Percentiles rank a stretch among this genome's conserved stretches.
Evolutionary conservation across 177 flowering plant genomes (phyloP).

Genomic region (Vitis hybrid): DNA sequence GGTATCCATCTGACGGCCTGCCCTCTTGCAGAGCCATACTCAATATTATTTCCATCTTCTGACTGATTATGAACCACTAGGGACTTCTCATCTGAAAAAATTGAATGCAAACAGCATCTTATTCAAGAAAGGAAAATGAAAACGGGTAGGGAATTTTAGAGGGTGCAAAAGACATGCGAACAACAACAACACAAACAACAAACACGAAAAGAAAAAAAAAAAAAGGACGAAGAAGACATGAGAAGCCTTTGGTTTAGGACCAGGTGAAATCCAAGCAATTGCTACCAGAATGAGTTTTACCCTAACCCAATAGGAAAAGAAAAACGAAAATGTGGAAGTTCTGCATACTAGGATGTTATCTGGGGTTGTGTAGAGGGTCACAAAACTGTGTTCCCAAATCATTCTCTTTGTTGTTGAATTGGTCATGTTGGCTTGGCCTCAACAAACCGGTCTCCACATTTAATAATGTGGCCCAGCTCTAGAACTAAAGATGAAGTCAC

Average conservation of each 20-base stretch:
- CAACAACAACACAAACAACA: no score
- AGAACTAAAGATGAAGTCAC: no score
- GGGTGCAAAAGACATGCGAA: neutral
- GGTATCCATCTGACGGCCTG: conserved; percentile 12
- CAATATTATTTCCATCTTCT: neutral
- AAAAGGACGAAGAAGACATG: no score
- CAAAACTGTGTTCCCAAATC: neutral
- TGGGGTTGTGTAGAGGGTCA: neutral
- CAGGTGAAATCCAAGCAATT: no score
- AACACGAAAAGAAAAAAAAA: no score
- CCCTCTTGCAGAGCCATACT: neutral
- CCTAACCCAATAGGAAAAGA: no score
- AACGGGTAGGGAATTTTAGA: neutral
- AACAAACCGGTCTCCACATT: neutral
- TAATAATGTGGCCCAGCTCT: neutral
- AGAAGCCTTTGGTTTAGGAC: no score
- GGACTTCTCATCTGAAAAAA: neutral
- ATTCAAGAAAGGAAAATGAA: neutral
- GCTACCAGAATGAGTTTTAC: no score
- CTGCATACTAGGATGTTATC: no score
- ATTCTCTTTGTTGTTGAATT: neutral
- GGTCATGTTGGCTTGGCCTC: neutral
- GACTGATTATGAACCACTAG: neutral
- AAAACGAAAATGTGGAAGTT: no score
- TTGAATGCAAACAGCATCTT: neutral